Conservation (phyloP, 164 flowering plant species). For the Echeveria elegans region DNA sequence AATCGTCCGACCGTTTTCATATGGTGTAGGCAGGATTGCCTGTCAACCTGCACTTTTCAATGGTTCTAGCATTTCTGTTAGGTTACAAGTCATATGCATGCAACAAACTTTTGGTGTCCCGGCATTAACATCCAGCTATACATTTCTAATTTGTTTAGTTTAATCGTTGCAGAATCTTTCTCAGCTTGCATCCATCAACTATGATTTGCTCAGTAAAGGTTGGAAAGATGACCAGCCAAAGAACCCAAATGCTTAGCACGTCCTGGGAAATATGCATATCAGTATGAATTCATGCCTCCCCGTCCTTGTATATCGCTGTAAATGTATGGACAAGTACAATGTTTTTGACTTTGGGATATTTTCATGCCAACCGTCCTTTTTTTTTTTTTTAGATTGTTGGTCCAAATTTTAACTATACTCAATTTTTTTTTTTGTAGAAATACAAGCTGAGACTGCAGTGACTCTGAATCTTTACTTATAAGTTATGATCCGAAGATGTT, state of each 20-base stretch:
- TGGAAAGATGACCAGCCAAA: conserved; percentile 63
- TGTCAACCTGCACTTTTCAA: too few species aligned
- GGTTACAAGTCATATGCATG: too few species aligned
- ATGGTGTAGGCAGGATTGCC: too few species aligned
- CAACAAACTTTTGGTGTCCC: too few species aligned
- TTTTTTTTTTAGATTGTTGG: neutral
- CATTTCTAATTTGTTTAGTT: neutral
- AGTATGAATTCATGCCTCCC: too few species aligned
- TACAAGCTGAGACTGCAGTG: neutral
- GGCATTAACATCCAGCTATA: too few species aligned
- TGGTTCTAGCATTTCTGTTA: too few species aligned
- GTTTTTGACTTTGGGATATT: neutral
- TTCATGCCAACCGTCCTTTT: neutral
- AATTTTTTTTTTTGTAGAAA: neutral
- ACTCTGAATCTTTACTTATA: neutral
- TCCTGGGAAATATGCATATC: neutral
- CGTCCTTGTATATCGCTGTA: neutral
- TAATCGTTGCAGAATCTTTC: conserved; percentile 67
- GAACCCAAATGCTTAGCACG: conserved; percentile 27
- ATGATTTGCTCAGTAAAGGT: conserved; percentile 84
- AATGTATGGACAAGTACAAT: neutral
- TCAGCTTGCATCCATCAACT: conserved; percentile 97
- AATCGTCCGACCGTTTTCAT: too few species aligned
- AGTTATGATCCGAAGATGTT: neutral
- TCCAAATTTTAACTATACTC: neutral